Evolutionary conservation across 192 early-diverging fungal species (phyloP).

Genomic region (Phycomyces blakesleeanus): DNA sequence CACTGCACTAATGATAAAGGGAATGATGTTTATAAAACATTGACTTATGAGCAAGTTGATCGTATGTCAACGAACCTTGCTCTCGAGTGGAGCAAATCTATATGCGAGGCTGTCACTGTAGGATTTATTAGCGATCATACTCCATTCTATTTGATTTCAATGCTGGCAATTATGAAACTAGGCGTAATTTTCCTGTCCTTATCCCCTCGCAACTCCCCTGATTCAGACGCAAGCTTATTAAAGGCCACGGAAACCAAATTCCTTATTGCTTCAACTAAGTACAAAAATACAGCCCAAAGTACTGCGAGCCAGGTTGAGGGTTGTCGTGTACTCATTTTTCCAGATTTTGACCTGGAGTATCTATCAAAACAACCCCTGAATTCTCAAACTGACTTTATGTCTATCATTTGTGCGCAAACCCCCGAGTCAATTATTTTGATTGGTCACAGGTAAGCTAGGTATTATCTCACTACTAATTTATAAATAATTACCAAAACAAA

Average conservation of each 20-base stretch:
- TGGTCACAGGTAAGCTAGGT: no score
- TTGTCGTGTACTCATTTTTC: background rate
- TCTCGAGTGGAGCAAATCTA: background rate
- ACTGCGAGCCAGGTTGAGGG: background rate
- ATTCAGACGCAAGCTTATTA: background rate
- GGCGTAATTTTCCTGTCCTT: background rate
- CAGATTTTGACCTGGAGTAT: background rate
- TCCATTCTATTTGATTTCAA: background rate
- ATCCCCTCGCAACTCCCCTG: constrained; percentile 7
- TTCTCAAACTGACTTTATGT: no score
- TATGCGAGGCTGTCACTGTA: background rate
- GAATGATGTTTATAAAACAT: background rate
- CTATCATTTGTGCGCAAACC: no score
- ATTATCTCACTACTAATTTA: no score
- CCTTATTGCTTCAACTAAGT: background rate
- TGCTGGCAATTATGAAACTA: background rate
- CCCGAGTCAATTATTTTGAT: no score
- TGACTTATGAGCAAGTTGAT: constrained; percentile 6
- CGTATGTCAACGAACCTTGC: constrained; percentile 5
- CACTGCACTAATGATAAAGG: background rate
- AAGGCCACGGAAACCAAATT: background rate
- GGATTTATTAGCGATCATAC: background rate
- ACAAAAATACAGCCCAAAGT: background rate
- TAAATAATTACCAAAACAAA: no score
- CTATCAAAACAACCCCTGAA: background rate